A percentile compares a stretch with the other conserved stretches of the same genome.
Conservation (phyloP, 73 alveolate species). For the Effrenium voratum region DNA sequence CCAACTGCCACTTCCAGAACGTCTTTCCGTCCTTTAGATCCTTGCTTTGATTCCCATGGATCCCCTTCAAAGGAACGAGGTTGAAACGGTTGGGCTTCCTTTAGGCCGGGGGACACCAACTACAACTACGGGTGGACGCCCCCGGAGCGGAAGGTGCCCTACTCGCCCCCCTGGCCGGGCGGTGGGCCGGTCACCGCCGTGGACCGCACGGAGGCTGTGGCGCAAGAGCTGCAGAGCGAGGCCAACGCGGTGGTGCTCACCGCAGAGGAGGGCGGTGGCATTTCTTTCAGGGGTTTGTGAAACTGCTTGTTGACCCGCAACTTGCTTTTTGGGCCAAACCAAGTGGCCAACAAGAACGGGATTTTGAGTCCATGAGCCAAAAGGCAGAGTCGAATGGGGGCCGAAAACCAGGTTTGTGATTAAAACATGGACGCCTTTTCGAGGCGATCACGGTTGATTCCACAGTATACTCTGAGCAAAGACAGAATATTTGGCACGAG, state of each 20-base stretch:
- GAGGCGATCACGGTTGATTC: no score
- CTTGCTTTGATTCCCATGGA: background rate
- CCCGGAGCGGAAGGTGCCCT: constrained; percentile 37
- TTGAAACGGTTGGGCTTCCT: no score
- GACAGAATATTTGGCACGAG: no score
- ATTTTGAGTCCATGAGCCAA: no score
- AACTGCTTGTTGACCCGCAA: background rate
- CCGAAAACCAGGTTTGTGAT: no score
- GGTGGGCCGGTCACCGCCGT: constrained; percentile 68
- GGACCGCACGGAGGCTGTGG: constrained; percentile 70
- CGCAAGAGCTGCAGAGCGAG: constrained; percentile 46
- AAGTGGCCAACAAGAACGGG: no score
- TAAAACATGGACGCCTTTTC: no score
- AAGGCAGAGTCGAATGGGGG: no score
- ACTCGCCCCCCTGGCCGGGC: constrained; percentile 83
- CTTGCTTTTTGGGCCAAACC: background rate
- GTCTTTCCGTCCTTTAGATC: background rate
- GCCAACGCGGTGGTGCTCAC: constrained; percentile 14
- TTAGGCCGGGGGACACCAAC: constrained; percentile 36
- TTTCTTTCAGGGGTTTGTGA: background rate
- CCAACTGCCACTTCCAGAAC: background rate
- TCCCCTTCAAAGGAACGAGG: no score
- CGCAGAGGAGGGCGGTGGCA: constrained; percentile 12
- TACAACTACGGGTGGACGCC: constrained; percentile 92
- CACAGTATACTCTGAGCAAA: no score